These are phyloP conservation scores for Aquilaria yunnanensis DNA, from an alignment of 345 rosid species.

Conservation along the genomic window DNA sequence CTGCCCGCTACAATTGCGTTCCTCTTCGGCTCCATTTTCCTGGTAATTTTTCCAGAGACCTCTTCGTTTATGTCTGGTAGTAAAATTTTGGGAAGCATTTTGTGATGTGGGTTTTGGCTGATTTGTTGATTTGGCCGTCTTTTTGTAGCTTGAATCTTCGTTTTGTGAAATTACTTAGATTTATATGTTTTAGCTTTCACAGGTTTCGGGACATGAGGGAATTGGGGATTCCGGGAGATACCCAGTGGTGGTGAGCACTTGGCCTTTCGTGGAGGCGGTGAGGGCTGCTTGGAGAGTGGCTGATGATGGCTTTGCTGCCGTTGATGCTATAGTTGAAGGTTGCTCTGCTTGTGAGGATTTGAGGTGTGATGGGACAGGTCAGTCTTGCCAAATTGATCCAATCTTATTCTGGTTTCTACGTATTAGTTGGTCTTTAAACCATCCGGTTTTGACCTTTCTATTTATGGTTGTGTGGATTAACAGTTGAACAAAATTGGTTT, in stretches of 20 bases:
- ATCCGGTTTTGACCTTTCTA: background rate
- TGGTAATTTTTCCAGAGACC: constrained; percentile 10
- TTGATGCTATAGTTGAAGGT: constrained; percentile 90
- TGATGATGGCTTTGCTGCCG: constrained; percentile 56
- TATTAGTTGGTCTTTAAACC: background rate
- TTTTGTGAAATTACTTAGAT: too few relatives aligned
- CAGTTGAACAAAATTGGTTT: too few relatives aligned
- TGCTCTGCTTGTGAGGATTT: constrained; percentile 89
- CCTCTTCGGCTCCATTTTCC: constrained; percentile 12
- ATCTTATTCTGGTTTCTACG: background rate
- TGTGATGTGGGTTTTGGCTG: constrained; percentile 5
- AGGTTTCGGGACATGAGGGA: constrained; percentile 34
- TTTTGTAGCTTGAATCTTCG: background rate
- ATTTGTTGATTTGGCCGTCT: background rate
- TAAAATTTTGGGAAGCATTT: background rate
- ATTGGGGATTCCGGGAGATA: constrained; percentile 30
- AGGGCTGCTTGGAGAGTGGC: constrained; percentile 78
- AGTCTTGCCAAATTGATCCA: background rate
- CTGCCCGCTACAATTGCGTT: constrained; percentile 8
- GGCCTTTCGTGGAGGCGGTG: constrained; percentile 88
- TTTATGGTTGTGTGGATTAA: background rate
- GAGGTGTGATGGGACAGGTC: constrained; percentile 93
- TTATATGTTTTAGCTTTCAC: background rate
- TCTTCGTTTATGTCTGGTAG: background rate
- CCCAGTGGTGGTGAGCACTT: constrained; percentile 83